Percentiles rank a stretch among this genome's conserved stretches.
phyloP scores from a whole-genome alignment of 2,329 filamentous ascomycete genomes.

The Hymenoscyphus linearis region DNA sequence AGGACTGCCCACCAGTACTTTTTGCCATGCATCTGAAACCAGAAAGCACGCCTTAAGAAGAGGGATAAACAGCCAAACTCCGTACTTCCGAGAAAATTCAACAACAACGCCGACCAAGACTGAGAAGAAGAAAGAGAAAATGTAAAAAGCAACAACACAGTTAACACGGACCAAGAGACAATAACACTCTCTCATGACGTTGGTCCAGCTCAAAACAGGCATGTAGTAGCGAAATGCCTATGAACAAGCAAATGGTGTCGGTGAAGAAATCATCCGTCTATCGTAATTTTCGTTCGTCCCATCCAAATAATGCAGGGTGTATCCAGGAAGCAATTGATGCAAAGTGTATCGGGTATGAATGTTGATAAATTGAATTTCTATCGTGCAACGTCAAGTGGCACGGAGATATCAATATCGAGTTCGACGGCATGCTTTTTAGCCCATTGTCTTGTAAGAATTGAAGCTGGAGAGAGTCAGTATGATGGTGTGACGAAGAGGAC shows the following conservation, averaged over 20 bases:
- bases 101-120: not conserved
- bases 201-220: slow-evolving; percentile 16
- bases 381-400: slow-evolving; percentile 28
- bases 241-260: slow-evolving; percentile 17
- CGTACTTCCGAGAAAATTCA: not conserved
- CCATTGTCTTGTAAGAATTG: slow-evolving; percentile 87
- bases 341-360: slow-evolving; percentile 24
- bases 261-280: slow-evolving; percentile 25
- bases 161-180: slow-evolving; percentile 17
- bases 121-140: slow-evolving; percentile 18
- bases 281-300: slow-evolving; percentile 31
- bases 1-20: not conserved
- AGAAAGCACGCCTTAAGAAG: not conserved
- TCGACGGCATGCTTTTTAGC: slow-evolving; percentile 70
- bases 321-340: slow-evolving; percentile 26
- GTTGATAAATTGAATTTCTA: slow-evolving; percentile 22
- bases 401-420: slow-evolving; percentile 44
- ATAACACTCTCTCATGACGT: slow-evolving; percentile 14
- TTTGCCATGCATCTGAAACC: not conserved
- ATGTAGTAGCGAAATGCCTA: slow-evolving; percentile 19
- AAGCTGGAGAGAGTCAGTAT: slow-evolving; percentile 52
- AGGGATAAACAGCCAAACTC: slow-evolving; percentile 1
- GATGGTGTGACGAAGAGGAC: slow-evolving; percentile 6
- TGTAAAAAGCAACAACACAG: slow-evolving; percentile 23
- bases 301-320: slow-evolving; percentile 32